Evolutionary conservation across 805 yeast genomes (phyloP).

Genomic region (Wickerhamiella alocasiicola): DNA sequence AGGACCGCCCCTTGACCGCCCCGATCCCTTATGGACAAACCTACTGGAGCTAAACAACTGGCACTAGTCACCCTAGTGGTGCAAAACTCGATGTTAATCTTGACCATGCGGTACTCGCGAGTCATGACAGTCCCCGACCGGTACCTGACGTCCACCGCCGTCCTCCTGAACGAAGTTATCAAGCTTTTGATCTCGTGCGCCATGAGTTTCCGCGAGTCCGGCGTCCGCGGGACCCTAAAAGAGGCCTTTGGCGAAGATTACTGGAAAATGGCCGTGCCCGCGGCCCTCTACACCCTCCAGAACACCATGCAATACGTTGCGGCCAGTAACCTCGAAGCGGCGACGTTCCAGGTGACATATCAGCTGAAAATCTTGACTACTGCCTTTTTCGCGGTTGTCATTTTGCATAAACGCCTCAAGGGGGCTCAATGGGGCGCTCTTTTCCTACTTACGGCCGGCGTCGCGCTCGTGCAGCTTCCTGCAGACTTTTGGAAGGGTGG

Average conservation of each 20-base stretch:
- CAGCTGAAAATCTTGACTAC: constrained; percentile 34
- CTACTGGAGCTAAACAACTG: constrained; percentile 19
- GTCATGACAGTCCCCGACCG: constrained; percentile 27
- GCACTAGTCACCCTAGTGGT: constrained; percentile 31
- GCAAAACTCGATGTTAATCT: constrained; percentile 31
- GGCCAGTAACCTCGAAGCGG: constrained; percentile 32
- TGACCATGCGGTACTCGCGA: constrained; percentile 34
- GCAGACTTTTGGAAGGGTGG: constrained; percentile 15
- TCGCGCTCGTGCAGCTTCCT: constrained; percentile 32
- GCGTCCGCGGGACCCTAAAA: constrained; percentile 18
- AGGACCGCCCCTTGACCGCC: too few relatives aligned
- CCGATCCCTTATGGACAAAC: too few relatives aligned
- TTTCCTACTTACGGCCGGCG: constrained; percentile 29
- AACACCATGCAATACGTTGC: constrained; percentile 33
- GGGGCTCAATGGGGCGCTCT: constrained; percentile 29
- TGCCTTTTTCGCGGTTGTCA: constrained; percentile 31
- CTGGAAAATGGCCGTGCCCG: constrained; percentile 33
- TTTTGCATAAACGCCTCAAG: constrained; percentile 27
- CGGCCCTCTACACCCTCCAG: constrained; percentile 31
- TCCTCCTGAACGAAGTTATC: constrained; percentile 30
- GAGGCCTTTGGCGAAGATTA: constrained; percentile 29
- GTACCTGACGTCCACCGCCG: constrained; percentile 32
- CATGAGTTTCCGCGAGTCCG: constrained; percentile 21
- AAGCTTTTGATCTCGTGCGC: constrained; percentile 26
- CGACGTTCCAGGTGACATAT: constrained; percentile 34